Evolutionary conservation across 139 green algal genomes (phyloP).

Genomic region (Asterochloris erici): DNA sequence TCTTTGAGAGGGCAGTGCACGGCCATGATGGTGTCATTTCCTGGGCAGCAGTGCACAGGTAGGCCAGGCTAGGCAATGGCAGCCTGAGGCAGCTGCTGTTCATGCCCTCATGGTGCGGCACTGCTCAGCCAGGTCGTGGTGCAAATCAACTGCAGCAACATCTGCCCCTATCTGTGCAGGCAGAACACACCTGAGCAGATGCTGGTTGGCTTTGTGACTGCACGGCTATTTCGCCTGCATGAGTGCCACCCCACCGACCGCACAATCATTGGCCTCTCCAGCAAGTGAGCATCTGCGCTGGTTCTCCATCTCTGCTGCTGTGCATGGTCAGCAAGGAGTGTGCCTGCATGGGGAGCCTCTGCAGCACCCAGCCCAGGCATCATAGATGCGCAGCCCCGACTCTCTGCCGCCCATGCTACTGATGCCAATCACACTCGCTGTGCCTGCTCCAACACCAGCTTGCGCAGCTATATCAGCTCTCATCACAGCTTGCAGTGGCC

Average conservation of each 20-base stretch:
- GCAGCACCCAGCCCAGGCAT: no score
- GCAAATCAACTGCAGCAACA: neutral
- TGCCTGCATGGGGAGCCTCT: no score
- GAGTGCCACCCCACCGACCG: slow-evolving; percentile 19
- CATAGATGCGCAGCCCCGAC: no score
- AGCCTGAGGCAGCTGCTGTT: neutral
- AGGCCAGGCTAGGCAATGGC: neutral
- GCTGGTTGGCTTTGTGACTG: slow-evolving; percentile 19
- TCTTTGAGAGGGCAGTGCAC: slow-evolving; percentile 8
- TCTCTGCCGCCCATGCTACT: neutral
- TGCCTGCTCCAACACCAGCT: neutral
- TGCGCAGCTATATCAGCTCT: neutral
- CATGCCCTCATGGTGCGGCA: neutral
- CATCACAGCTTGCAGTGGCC: neutral
- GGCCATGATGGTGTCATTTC: slow-evolving; percentile 3
- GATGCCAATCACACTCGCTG: neutral
- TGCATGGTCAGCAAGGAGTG: no score
- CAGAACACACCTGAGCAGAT: neutral
- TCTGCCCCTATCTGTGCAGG: neutral
- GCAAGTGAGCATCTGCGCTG: neutral
- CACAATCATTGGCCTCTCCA: slow-evolving; percentile 4
- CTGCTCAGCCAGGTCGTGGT: neutral
- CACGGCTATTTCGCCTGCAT: slow-evolving; percentile 13
- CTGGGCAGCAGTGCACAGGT: slow-evolving; percentile 16
- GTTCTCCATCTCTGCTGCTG: no score